phyloP scores from a whole-genome alignment of 768 basidiomycete species.

The Termitomyces sp. region DNA sequence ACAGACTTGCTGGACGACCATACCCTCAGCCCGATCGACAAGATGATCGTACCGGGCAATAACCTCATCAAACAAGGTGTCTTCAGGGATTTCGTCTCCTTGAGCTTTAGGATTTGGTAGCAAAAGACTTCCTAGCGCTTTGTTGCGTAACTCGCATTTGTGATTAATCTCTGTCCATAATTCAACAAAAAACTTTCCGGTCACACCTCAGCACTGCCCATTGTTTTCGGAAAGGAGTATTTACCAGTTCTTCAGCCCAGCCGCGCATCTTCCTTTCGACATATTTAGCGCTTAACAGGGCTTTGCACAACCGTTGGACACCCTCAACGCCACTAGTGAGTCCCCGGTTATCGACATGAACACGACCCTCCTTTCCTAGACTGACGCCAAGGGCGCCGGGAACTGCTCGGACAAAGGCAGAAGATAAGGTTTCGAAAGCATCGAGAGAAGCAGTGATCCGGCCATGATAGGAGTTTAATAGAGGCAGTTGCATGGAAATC shows the following conservation, averaged over 20 bases:
- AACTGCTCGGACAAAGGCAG: conserved; percentile 83
- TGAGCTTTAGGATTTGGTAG: conserved; percentile 42
- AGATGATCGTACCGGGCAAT: conserved; percentile 61
- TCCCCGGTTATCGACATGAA: conserved; percentile 52
- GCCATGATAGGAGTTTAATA: conserved; percentile 71
- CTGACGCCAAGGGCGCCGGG: conserved; percentile 82
- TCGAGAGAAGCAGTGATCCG: conserved; percentile 85
- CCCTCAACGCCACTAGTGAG: conserved; percentile 85
- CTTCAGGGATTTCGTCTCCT: conserved; percentile 38
- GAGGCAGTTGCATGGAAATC: conserved; percentile 77
- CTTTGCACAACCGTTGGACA: conserved; percentile 80
- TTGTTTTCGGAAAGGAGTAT: conserved; percentile 19
- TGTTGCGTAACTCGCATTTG: conserved; percentile 53
- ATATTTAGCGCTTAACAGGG: conserved; percentile 76
- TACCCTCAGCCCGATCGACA: conserved; percentile 73
- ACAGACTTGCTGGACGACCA: conserved; percentile 80
- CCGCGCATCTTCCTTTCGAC: conserved; percentile 62
- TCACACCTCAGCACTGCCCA: background rate
- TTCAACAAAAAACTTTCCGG: conserved; percentile 85
- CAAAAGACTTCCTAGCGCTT: conserved; percentile 43
- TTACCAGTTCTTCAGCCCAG: conserved; percentile 91
- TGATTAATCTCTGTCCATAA: conserved; percentile 79
- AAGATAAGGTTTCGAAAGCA: conserved; percentile 91
- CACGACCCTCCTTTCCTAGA: conserved; percentile 38
- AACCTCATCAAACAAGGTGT: conserved; percentile 79